A percentile compares a stretch with the other conserved stretches of the same genome.
Conservation (phyloP, 441 rosid genomes). For the Syzygium syzygioides region DNA sequence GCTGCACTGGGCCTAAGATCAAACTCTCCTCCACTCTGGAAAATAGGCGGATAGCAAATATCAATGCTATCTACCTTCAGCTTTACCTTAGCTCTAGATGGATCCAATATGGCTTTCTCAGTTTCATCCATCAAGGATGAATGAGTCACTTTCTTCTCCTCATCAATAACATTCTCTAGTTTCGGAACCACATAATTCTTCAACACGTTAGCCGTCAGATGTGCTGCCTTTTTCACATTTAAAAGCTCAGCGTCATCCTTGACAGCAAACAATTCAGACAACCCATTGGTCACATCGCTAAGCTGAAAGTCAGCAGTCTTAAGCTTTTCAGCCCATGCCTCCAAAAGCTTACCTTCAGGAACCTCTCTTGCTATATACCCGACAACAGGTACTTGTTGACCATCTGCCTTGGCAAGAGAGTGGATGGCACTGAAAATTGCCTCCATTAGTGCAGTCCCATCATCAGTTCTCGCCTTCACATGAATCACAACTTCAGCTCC, state of each 20-base stretch:
- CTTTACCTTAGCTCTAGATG: conserved; percentile 66
- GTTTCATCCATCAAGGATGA: conserved; percentile 74
- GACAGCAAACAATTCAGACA: conserved; percentile 68
- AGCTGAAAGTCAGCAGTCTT: conserved; percentile 47
- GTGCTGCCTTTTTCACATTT: conserved; percentile 75
- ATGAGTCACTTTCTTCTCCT: conserved; percentile 77
- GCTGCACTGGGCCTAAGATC: conserved; percentile 83
- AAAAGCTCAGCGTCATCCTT: conserved; percentile 61
- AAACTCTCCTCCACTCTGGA: conserved; percentile 87
- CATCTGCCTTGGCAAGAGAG: conserved; percentile 29
- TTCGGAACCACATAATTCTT: conserved; percentile 68
- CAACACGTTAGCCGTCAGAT: conserved; percentile 61
- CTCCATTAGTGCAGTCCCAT: conserved; percentile 62
- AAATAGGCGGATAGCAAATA: conserved; percentile 90
- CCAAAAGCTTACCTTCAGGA: conserved; percentile 83
- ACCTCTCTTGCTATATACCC: conserved; percentile 70
- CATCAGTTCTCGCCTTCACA: conserved; percentile 58
- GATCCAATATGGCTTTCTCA: conserved; percentile 78
- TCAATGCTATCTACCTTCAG: conserved; percentile 74
- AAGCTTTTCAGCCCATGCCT: conserved; percentile 60
- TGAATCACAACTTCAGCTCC: conserved; percentile 61
- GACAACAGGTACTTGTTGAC: conserved; percentile 36
- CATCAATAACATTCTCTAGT: conserved; percentile 81
- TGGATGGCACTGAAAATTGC: conserved; percentile 47
- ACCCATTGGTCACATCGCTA: conserved; percentile 56